Conservation (phyloP, 1,284 basidiomycete genomes). For the Melampsora americana region DNA sequence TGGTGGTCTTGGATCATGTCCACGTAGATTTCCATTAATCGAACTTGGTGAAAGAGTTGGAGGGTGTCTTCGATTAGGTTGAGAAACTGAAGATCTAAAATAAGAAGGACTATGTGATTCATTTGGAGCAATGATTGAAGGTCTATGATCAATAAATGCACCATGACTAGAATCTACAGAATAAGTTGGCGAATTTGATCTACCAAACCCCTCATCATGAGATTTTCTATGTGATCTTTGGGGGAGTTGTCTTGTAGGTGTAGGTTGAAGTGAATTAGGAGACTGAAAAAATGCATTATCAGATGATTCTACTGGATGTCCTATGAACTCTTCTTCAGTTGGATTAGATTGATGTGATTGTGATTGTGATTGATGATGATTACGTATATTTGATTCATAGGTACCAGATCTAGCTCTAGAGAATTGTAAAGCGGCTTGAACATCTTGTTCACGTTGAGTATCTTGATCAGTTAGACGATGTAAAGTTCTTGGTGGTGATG, state of each 20-base stretch:
- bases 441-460: constrained; percentile 77
- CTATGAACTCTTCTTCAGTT: no score
- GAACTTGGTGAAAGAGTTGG: not conserved
- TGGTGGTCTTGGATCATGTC: not conserved
- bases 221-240: not conserved
- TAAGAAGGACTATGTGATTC: not conserved
- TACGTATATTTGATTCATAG: not conserved
- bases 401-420: constrained; percentile 55
- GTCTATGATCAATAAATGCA: constrained; percentile 39
- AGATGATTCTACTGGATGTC: no score
- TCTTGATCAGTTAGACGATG: constrained; percentile 59
- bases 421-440: constrained; percentile 76
- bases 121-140: not conserved
- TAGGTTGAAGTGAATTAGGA: not conserved
- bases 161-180: constrained; percentile 9
- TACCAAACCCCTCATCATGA: no score
- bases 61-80: not conserved
- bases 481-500: not conserved
- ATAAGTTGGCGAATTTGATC: not conserved
- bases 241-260: not conserved
- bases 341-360: not conserved
- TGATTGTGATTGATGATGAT: not conserved
- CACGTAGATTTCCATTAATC: not conserved
- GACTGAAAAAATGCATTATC: no score
- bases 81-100: not conserved